These are phyloP conservation scores for Hemileia vastatrix DNA, from an alignment of 1,284 basidiomycete species.

Conservation along the genomic window DNA sequence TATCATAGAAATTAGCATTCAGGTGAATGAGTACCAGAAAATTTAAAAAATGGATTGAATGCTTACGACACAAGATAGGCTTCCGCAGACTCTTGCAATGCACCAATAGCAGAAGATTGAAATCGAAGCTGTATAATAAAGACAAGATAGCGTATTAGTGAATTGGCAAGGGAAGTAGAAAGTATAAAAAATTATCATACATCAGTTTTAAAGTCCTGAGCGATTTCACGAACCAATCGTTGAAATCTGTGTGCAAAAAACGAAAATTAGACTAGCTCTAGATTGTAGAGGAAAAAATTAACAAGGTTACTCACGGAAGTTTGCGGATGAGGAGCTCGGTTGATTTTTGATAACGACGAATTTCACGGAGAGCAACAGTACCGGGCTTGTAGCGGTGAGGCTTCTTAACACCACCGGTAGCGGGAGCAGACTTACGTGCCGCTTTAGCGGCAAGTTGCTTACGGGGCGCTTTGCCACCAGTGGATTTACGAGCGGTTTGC, in stretches of 20 bases:
- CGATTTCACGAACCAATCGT: slow-evolving; percentile 64
- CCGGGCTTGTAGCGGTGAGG: slow-evolving; percentile 92
- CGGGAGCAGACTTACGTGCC: slow-evolving; percentile 53
- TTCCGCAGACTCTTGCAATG: slow-evolving; percentile 62
- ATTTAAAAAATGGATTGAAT: no score
- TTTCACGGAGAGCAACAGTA: slow-evolving; percentile 94
- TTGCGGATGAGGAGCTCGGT: slow-evolving; percentile 86
- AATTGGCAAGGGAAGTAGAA: no score
- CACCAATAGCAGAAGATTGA: slow-evolving; percentile 82
- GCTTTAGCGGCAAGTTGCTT: slow-evolving; percentile 82
- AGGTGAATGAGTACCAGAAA: no score
- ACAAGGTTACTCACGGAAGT: no score
- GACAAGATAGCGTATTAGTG: no score
- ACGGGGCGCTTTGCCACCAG: slow-evolving; percentile 65
- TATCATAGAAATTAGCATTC: no score
- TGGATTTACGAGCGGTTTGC: slow-evolving; percentile 76
- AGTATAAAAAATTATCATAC: no score
- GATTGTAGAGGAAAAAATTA: no score
- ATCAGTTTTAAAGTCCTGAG: slow-evolving; percentile 73
- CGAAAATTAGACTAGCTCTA: no score
- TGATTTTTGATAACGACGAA: slow-evolving; percentile 91
- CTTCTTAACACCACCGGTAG: slow-evolving; percentile 59
- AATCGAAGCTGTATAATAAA: slow-evolving; percentile 56
- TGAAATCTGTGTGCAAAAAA: no score
- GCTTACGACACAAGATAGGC: slow-evolving; percentile 24